Evolutionary conservation across 2,329 filamentous ascomycete species (phyloP), one percentile per base, ranked within the genome.

Genomic region (Colletotrichum sp.): DNA sequence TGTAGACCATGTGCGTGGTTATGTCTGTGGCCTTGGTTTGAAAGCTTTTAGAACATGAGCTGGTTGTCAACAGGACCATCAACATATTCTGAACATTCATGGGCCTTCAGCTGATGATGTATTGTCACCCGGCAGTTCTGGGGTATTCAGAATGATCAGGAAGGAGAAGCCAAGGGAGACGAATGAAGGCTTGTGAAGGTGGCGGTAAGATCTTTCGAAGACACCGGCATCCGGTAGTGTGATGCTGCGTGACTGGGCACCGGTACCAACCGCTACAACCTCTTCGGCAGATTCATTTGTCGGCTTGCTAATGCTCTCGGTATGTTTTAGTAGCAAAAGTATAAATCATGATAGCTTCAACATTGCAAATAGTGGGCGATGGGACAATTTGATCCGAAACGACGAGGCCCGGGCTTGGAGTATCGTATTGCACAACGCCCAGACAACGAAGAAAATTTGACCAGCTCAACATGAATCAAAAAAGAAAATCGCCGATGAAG

Each of bases 281-380:
- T 39, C 36, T 39, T 39, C 36, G 36, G 36, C 36, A 39, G 8
- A 9, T 39, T 39, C 15, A 18, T 3, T 0, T 18, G 36, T 39
- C 16, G 0, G 15, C 36, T 9, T 39, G 16, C 18, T 0, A 39
- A 0, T 2, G 8, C 10, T 43, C 5, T 43, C 39, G 0, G 39
- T n/a, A 12, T 10, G 0, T n/a, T n/a, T 43, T 43, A 0, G 1
- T 18, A 5, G 36, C 36, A 3, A 36, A 16, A 13, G 2, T 13
- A 7, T 34, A 5, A 15, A 15, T 7, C 12, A 34, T 4, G 6
- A 3, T 36, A 4, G 34, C 15, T 7, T 0, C 8, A 16, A n/a
- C 1, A 5, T 43, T 43, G 39, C 16, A 43, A 43, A 10, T 6
- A 2, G 8, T n/a, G 39, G 39, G 39, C 5, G 34, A 16, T 36